phyloP scores from a whole-genome alignment of 140 eudicot species.

The Senecio squalidus region DNA sequence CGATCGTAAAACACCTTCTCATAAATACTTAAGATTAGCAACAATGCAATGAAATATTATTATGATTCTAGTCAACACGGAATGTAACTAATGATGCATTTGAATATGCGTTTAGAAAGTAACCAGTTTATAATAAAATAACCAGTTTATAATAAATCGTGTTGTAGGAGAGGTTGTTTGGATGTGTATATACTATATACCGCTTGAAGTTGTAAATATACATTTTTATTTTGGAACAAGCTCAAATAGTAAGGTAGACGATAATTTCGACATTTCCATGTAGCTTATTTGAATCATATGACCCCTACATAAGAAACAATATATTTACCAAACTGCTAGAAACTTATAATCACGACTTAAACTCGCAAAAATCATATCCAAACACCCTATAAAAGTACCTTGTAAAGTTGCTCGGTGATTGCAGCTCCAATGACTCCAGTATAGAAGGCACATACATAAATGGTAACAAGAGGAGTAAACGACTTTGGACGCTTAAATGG shows the following conservation, averaged over 20 bases:
- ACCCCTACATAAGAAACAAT: neutral
- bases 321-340: no score
- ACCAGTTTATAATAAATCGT: neutral
- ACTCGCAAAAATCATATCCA: neutral
- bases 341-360: neutral
- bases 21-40: neutral
- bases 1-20: neutral
- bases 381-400: slow-evolving; percentile 38
- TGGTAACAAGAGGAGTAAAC: slow-evolving; percentile 75
- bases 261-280: no score
- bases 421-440: slow-evolving; percentile 92
- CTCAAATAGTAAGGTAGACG: no score
- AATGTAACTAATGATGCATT: neutral
- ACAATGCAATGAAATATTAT: neutral
- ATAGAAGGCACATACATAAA: slow-evolving; percentile 68
- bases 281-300: no score
- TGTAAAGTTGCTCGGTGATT: slow-evolving; percentile 80
- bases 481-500: slow-evolving; percentile 84
- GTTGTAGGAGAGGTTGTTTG: neutral
- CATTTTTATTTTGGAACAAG: no score
- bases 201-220: no score
- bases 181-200: neutral
- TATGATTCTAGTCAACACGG: neutral
- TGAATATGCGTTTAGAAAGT: neutral
- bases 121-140: neutral